Percentiles rank a stretch among this genome's conserved stretches.
Conservation (phyloP, 148 eudicot genomes). For the Rhododendron simsii region DNA sequence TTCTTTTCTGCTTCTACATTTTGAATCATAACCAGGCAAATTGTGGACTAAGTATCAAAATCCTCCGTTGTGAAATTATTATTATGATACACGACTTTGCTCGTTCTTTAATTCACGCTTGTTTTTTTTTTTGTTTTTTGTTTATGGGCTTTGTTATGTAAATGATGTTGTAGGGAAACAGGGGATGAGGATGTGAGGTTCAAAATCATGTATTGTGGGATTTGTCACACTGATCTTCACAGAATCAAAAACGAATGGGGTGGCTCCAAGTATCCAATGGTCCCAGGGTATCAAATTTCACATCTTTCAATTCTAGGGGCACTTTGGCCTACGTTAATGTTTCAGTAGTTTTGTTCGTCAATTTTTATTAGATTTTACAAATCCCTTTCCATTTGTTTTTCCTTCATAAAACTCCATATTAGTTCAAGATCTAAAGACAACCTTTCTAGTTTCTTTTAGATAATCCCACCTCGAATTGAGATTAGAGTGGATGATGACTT, state of each 20-base stretch:
- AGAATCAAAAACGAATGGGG: slow-evolving; percentile 23
- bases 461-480: neutral
- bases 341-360: too few species aligned
- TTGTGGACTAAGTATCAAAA: neutral
- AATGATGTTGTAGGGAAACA: slow-evolving; percentile 16
- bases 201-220: slow-evolving; percentile 28
- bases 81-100: neutral
- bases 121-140: neutral
- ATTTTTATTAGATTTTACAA: neutral
- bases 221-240: slow-evolving; percentile 33
- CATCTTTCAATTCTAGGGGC: neutral
- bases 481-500: neutral
- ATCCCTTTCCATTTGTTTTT: neutral
- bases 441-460: neutral
- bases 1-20: too few species aligned
- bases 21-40: neutral
- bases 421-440: neutral
- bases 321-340: too few species aligned
- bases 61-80: neutral
- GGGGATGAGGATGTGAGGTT: slow-evolving; percentile 32
- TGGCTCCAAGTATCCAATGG: slow-evolving; percentile 17
- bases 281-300: slow-evolving; percentile 22
- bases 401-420: neutral
- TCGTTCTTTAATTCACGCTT: neutral
- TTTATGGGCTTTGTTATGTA: neutral